These are phyloP conservation scores for Acanthochlamys bracteata DNA, from an alignment of 106 monocot genomes.

Conservation along the genomic window DNA sequence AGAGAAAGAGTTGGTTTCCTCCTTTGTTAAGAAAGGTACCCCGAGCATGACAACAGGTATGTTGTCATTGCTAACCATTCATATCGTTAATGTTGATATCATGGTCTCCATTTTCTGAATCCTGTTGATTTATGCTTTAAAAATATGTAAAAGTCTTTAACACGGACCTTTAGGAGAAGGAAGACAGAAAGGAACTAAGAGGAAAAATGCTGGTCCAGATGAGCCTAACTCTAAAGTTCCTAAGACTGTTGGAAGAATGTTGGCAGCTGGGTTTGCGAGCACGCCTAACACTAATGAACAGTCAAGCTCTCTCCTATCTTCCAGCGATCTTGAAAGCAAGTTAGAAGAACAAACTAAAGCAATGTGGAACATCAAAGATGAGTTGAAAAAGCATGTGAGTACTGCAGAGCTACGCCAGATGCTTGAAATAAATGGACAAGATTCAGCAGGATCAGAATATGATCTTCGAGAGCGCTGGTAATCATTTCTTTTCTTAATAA, in stretches of 20 bases:
- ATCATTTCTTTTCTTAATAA: constrained; percentile 5
- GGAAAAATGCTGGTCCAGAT: constrained; percentile 36
- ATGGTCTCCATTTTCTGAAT: not conserved
- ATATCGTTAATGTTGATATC: too few relatives aligned
- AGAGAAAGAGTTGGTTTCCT: constrained; percentile 47
- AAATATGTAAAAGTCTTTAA: constrained; percentile 12
- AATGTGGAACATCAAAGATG: constrained; percentile 89
- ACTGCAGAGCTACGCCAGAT: constrained; percentile 61
- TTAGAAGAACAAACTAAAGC: constrained; percentile 71
- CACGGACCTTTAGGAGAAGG: constrained; percentile 13
- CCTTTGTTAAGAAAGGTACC: constrained; percentile 25
- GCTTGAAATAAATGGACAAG: constrained; percentile 89
- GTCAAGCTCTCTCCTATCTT: constrained; percentile 5
- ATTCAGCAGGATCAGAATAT: constrained; percentile 86
- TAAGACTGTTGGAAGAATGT: constrained; percentile 28
- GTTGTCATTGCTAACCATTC: not conserved
- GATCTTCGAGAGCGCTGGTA: constrained; percentile 92
- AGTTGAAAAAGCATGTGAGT: constrained; percentile 67
- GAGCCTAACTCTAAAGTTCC: constrained; percentile 32
- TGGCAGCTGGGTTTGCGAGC: constrained; percentile 9
- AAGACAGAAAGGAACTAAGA: constrained; percentile 48
- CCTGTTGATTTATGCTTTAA: constrained; percentile 1
- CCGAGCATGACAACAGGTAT: constrained; percentile 31
- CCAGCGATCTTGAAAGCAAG: constrained; percentile 31
- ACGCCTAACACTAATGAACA: constrained; percentile 10